Percentiles rank a stretch among this genome's conserved stretches.
Conservation (phyloP, 176 grass and related monocot species). For the Aegilops bicornis region DNA sequence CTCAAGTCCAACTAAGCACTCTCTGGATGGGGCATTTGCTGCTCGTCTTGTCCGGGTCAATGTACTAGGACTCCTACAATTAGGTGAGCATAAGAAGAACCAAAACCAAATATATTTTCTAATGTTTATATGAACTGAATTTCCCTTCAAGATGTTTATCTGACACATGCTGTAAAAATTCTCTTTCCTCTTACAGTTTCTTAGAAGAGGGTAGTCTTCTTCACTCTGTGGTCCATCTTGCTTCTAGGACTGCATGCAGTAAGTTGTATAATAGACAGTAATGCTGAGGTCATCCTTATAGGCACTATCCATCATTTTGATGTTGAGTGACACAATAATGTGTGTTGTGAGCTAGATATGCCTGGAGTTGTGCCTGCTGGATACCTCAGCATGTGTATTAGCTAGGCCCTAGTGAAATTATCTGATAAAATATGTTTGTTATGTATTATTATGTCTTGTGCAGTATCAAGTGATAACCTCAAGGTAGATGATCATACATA, state of each 20-base stretch:
- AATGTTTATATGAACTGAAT: neutral
- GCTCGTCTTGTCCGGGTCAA: conserved; percentile 64
- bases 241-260: conserved; percentile 18
- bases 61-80: conserved; percentile 21
- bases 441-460: conserved; percentile 2
- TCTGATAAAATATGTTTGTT: neutral
- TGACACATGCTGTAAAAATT: neutral
- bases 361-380: neutral
- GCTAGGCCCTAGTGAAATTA: conserved; percentile 11
- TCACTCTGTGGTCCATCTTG: neutral
- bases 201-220: conserved; percentile 11
- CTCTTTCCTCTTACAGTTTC: neutral
- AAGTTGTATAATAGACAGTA: conserved; percentile 9
- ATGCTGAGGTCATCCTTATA: neutral
- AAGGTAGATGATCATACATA: conserved; percentile 15
- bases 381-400: conserved; percentile 11
- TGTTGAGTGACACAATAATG: neutral
- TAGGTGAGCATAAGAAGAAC: conserved; percentile 32
- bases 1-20: conserved; percentile 80
- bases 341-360: conserved; percentile 24
- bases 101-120: conserved; percentile 2
- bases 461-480: neutral
- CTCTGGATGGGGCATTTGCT: conserved; percentile 90
- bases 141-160: conserved; percentile 6
- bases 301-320: conserved; percentile 1